Percentiles rank a stretch among this genome's conserved stretches.
These are phyloP conservation scores for Clathrus columnatus DNA, from an alignment of 768 basidiomycete genomes.

Conservation along the genomic window DNA sequence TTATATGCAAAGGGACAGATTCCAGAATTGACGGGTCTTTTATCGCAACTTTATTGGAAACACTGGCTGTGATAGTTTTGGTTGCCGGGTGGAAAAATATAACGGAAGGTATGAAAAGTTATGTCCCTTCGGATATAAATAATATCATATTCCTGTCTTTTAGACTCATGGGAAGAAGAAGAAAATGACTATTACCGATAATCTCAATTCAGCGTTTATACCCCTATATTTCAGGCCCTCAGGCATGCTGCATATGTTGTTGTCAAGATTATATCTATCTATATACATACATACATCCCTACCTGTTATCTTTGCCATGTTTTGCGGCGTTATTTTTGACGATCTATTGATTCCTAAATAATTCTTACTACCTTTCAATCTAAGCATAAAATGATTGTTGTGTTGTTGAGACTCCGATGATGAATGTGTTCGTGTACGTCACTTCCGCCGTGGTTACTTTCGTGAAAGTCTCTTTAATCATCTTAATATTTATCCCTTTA, in stretches of 20 bases:
- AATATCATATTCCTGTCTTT: neutral
- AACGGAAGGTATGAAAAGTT: conserved; percentile 60
- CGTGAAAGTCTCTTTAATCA: conserved; percentile 19
- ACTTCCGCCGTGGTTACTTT: neutral
- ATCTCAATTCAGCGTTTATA: neutral
- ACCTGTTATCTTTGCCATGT: neutral
- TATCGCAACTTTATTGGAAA: conserved; percentile 77
- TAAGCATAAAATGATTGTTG: too few relatives aligned
- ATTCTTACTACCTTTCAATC: neutral
- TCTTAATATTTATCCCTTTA: conserved; percentile 16
- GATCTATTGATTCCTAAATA: neutral
- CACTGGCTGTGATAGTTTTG: conserved; percentile 55
- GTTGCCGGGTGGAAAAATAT: conserved; percentile 83
- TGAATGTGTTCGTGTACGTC: neutral
- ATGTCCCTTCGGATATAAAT: neutral
- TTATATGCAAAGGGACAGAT: conserved; percentile 42
- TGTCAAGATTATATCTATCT: neutral
- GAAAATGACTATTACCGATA: neutral
- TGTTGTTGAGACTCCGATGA: neutral
- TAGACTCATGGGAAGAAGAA: conserved; percentile 1
- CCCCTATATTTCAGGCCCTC: neutral
- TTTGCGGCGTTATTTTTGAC: neutral
- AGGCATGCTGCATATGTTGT: neutral
- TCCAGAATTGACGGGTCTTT: conserved; percentile 79
- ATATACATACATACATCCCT: too few relatives aligned